phyloP scores from a whole-genome alignment of 2,329 filamentous ascomycete genomes.

The Verticillium albo-atrum region DNA sequence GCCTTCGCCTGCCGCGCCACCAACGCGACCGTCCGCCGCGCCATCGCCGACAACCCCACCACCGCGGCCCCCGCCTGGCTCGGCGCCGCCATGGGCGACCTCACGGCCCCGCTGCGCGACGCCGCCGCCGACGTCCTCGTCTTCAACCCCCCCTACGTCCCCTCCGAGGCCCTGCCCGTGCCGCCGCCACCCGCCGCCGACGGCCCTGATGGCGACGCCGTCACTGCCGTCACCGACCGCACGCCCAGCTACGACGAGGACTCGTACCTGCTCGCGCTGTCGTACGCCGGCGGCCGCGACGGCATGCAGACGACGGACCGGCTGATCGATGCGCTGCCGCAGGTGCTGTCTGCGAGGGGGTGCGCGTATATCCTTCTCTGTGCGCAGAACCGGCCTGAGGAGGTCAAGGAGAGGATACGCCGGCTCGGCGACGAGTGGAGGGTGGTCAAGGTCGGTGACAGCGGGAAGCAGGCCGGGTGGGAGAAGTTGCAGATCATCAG shows the following conservation, averaged over 20 bases:
- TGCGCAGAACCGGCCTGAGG: conserved; percentile 79
- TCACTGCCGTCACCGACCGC: conserved; percentile 16
- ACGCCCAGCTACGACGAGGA: conserved; percentile 65
- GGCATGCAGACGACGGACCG: conserved; percentile 93
- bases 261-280: conserved; percentile 75
- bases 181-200: conserved; percentile 23
- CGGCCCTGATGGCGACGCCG: conserved; percentile 7
- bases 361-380: conserved; percentile 89
- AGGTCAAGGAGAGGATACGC: conserved; percentile 55
- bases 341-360: conserved; percentile 59
- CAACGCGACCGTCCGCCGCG: conserved; percentile 57
- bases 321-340: conserved; percentile 65
- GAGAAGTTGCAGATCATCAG: conserved; percentile 88
- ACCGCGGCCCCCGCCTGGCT: conserved; percentile 50
- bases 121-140: conserved; percentile 74
- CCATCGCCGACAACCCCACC: conserved; percentile 25
- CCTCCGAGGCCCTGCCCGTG: conserved; percentile 68
- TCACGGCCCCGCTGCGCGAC: conserved; percentile 56
- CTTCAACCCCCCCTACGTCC: conserved; percentile 97
- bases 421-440: conserved; percentile 57
- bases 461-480: conserved; percentile 87
- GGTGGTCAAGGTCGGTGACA: conserved; percentile 73
- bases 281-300: conserved; percentile 83
- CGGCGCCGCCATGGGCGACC: conserved; percentile 65
- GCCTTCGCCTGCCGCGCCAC: conserved; percentile 77